Evolutionary conservation across 2,329 filamentous ascomycete species (phyloP).

Genomic region (Hypoxylon sp.): DNA sequence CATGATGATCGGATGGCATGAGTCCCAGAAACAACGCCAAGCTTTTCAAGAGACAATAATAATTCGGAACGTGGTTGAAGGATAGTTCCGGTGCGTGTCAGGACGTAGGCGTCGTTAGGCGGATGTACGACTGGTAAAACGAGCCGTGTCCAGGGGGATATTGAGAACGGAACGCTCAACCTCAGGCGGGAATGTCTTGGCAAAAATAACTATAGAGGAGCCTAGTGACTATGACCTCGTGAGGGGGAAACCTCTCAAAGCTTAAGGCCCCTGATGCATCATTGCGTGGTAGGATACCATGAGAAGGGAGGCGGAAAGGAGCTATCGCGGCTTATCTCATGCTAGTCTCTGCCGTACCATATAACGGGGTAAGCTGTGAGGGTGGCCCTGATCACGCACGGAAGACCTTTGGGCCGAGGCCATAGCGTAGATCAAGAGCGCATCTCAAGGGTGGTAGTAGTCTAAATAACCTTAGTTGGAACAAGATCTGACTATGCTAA

Average conservation of each 20-base stretch:
- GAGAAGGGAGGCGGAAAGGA: constrained; percentile 6
- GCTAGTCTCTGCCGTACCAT: constrained; percentile 19
- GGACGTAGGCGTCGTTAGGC: constrained; percentile 52
- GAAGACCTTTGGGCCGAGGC: constrained; percentile 47
- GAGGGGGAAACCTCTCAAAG: constrained; percentile 17
- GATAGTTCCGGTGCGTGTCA: constrained; percentile 61
- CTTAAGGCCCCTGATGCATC: constrained; percentile 22
- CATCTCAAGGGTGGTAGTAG: constrained; percentile 33
- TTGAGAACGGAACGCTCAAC: constrained; percentile 40
- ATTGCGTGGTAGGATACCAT: constrained; percentile 19
- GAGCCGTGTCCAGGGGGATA: constrained; percentile 45
- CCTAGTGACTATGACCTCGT: constrained; percentile 25
- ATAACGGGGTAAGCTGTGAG: constrained; percentile 35
- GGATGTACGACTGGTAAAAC: constrained; percentile 50
- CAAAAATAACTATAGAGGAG: constrained; percentile 25
- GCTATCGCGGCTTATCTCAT: constrained; percentile 27
- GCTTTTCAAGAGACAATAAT: constrained; percentile 48
- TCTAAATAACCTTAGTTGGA: constrained; percentile 44
- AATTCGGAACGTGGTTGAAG: constrained; percentile 58
- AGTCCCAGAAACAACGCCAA: constrained; percentile 52
- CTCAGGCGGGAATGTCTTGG: constrained; percentile 35
- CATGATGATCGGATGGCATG: constrained; percentile 47
- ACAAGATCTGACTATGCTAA: constrained; percentile 40
- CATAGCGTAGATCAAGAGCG: constrained; percentile 40
- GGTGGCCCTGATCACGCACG: constrained; percentile 46